phyloP scores from a whole-genome alignment of 257 asterid genomes.

The Gentiana dahurica region DNA sequence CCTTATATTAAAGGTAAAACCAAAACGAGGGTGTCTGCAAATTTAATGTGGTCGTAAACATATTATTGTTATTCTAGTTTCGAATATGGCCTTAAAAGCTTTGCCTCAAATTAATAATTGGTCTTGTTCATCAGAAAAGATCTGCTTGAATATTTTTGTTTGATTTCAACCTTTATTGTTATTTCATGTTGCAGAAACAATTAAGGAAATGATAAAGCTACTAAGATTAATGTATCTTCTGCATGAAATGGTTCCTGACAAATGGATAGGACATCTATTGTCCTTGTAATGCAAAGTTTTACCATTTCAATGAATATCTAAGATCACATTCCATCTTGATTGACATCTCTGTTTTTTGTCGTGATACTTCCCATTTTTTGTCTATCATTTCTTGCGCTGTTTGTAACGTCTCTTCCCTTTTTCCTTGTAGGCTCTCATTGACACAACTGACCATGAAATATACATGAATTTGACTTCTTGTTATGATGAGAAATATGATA shows the following conservation, averaged over 20 bases:
- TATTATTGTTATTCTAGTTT: too few species aligned
- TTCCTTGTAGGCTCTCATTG: conserved; percentile 58
- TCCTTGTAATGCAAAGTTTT: not conserved
- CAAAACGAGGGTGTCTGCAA: too few species aligned
- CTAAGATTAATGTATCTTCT: too few species aligned
- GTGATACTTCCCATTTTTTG: not conserved
- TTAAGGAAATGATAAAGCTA: too few species aligned
- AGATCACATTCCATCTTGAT: too few species aligned
- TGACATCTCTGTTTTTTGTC: not conserved
- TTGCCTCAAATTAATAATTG: too few species aligned
- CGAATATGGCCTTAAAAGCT: too few species aligned
- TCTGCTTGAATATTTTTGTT: too few species aligned
- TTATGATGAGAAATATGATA: conserved; percentile 59
- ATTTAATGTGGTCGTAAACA: too few species aligned
- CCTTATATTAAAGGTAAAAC: conserved; percentile 63
- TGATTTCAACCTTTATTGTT: too few species aligned
- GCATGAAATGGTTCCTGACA: not conserved
- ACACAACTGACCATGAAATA: conserved; percentile 80
- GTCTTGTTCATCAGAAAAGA: too few species aligned
- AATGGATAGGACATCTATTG: not conserved
- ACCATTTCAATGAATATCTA: not conserved
- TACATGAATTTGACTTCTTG: conserved; percentile 70
- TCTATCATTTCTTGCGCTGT: not conserved
- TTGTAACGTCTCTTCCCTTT: conserved; percentile 11
- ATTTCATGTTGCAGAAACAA: too few species aligned